A percentile compares a stretch with the other conserved stretches of the same genome.
These are phyloP conservation scores for Trypanosoma lewisi DNA, from an alignment of 208 protist species.

Conservation along the genomic window DNA sequence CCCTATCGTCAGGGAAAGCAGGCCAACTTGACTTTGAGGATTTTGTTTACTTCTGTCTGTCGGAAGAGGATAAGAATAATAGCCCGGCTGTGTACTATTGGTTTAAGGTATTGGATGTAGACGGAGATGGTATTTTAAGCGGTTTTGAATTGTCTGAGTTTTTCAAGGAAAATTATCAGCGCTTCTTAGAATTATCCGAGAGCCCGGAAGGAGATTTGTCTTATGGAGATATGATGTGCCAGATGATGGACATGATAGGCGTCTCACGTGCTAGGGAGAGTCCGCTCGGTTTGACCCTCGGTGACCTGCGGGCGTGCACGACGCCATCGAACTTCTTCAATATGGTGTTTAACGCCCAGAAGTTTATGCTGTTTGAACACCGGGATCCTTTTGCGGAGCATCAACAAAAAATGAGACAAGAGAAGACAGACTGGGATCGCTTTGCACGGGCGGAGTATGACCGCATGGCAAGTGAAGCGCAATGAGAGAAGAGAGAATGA, in stretches of 20 bases:
- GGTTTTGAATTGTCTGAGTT: constrained; percentile 93
- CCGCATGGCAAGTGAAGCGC: constrained; percentile 82
- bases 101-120: constrained; percentile 92
- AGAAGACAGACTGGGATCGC: constrained; percentile 93
- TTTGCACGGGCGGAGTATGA: constrained; percentile 93
- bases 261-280: constrained; percentile 42
- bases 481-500: constrained; percentile 27
- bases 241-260: constrained; percentile 94
- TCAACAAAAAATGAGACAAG: constrained; percentile 53
- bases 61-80: constrained; percentile 95
- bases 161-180: constrained; percentile 90
- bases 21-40: constrained; percentile 91
- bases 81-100: constrained; percentile 92
- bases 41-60: constrained; percentile 96
- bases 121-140: constrained; percentile 93
- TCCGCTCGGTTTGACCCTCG: constrained; percentile 75
- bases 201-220: constrained; percentile 51
- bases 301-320: constrained; percentile 88
- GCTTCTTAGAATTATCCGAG: constrained; percentile 77
- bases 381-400: constrained; percentile 87
- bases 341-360: constrained; percentile 93
- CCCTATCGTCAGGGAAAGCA: constrained; percentile 46
- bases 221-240: constrained; percentile 92
- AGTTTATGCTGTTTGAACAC: constrained; percentile 94
- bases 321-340: constrained; percentile 93